Conservation (phyloP, 2,329 filamentous ascomycete species). For the Aspergillus jensenii region DNA sequence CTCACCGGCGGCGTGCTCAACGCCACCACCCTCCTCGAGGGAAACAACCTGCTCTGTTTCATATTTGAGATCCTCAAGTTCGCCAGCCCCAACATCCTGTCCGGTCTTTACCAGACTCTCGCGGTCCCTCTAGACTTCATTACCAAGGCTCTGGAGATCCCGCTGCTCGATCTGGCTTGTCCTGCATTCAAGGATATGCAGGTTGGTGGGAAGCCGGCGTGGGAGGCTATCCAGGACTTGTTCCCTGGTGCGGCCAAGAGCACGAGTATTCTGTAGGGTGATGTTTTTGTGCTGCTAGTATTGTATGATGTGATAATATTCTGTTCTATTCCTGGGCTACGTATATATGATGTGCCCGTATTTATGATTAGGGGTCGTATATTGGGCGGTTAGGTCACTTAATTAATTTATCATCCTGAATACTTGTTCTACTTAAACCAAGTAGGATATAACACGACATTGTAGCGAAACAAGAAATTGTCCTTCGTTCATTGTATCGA, state of each 20-base stretch:
- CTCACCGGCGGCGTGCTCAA: constrained; percentile 45
- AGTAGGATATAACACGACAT: too few relatives aligned
- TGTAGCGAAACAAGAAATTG: too few relatives aligned
- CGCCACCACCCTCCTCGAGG: constrained; percentile 35
- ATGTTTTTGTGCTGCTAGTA: too few relatives aligned
- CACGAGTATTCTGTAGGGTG: constrained; percentile 12
- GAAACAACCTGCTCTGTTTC: constrained; percentile 44
- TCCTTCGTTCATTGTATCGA: too few relatives aligned
- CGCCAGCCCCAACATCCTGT: constrained; percentile 32
- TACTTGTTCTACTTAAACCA: too few relatives aligned
- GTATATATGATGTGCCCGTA: too few relatives aligned
- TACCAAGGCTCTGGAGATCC: constrained; percentile 27
- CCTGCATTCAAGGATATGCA: constrained; percentile 34
- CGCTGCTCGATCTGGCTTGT: constrained; percentile 30
- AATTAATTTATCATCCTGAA: too few relatives aligned
- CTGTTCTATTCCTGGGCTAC: too few relatives aligned
- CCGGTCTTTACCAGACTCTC: constrained; percentile 29
- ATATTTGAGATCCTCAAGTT: constrained; percentile 35
- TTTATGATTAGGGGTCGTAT: too few relatives aligned
- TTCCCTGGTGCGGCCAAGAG: constrained; percentile 31
- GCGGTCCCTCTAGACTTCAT: constrained; percentile 29
- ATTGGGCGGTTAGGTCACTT: too few relatives aligned
- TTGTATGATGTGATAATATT: too few relatives aligned
- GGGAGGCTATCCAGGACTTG: constrained; percentile 27
- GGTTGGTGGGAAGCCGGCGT: constrained; percentile 30